Base-by-base conservation (phyloP, 2,329 filamentous ascomycete genomes). In the Neopestalotiopsis sp. region DNA sequence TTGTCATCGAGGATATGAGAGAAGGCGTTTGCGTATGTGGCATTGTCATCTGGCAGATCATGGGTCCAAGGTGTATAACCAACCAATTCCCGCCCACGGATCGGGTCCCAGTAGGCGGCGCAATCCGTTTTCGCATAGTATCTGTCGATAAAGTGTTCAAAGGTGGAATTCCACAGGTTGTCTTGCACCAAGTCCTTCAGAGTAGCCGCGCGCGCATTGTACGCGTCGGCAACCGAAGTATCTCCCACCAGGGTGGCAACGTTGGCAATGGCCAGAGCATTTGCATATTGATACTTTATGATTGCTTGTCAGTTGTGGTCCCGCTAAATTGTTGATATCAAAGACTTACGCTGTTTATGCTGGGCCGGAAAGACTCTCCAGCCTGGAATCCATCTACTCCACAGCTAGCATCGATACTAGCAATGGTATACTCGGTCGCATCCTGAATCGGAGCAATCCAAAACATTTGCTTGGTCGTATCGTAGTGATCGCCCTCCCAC, bases 351-450 rank as follows among this genome's bases (percentile, higher is more conserved):
- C 78, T 79, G 72, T 84, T 84, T 73, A 84, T 83, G 24, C 80
- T 81, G 0, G 82, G 82, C 5, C 82, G 76, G 73, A 84, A 84
- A 1, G 81, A 74, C 10, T 81, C 66, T 3, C 82, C 82, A 1
- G 81, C 81, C 0, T 68, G 73, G 56, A 84, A 84, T 0, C 82
- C 82, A 62, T 84, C 82, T 20, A 70, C 40, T 4, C 80, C 81
- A n/a, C 77, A 75, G 0, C 76, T 79, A 0, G 82, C 80, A 68
- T 84, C 82, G 67, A 83, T 83, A 57, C 79, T 81, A 0, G 80
- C 78, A 61, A 84, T 83, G 1, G 81, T 84, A 69, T 84, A 84
- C 69, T 84, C 82, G 0, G 82, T 84, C 0, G 82, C 82, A 71
- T 84, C 82, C 0, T 78, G 77, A 1, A 84, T 68, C 0, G 82